These are phyloP conservation scores for Marasmius fiardii DNA, from an alignment of 1,284 basidiomycete species.

Conservation along the genomic window DNA sequence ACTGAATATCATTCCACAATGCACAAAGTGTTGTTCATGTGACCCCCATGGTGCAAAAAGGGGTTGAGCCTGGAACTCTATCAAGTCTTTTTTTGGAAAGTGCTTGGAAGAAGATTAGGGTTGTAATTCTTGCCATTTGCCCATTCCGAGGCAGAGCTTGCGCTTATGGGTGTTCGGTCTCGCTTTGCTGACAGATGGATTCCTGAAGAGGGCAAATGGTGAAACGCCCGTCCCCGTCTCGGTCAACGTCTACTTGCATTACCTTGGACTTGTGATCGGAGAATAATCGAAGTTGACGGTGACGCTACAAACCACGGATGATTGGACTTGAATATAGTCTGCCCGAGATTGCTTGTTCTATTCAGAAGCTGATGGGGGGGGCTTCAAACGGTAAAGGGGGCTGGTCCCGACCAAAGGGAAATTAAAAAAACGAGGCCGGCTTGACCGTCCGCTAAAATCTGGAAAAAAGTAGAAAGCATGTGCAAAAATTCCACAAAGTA, in stretches of 20 bases:
- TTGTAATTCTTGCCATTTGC: not conserved
- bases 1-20: slow-evolving; percentile 1
- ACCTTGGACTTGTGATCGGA: not conserved
- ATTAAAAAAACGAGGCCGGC: slow-evolving; percentile 38
- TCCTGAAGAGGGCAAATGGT: not conserved
- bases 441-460: slow-evolving; percentile 2
- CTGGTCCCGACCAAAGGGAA: slow-evolving; percentile 10
- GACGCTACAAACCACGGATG: not conserved
- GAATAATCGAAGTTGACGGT: not conserved
- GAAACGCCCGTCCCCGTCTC: not conserved
- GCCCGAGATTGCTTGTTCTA: not conserved
- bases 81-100: no score
- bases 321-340: no score
- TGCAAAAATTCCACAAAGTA: not conserved
- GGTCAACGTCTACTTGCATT: not conserved
- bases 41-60: not conserved
- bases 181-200: not conserved
- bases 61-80: not conserved
- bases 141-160: not conserved
- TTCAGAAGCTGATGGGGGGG: not conserved
- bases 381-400: not conserved
- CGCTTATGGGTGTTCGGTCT: not conserved
- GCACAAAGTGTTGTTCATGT: slow-evolving; percentile 3
- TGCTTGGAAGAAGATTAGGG: not conserved
- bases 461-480: not conserved